Conservation (phyloP, 2,329 filamentous ascomycete genomes). For the Aspergillus calidoustus region DNA sequence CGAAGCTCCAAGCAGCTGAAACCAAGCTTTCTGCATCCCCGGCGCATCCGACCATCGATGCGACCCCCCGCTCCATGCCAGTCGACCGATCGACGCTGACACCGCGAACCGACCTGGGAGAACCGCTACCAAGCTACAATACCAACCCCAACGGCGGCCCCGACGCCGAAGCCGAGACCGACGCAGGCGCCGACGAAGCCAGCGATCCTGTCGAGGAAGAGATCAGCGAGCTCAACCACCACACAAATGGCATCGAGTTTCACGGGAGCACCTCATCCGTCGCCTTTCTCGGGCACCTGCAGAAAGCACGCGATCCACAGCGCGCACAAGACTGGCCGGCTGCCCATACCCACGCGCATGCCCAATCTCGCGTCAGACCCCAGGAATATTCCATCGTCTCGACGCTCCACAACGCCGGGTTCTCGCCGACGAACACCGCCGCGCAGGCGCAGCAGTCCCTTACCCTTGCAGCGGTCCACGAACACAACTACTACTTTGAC, state of each 20-base stretch:
- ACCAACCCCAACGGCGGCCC: not conserved
- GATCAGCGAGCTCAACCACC: slow-evolving; percentile 50
- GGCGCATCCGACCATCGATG: slow-evolving; percentile 19
- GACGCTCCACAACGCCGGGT: slow-evolving; percentile 52
- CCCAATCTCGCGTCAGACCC: slow-evolving; percentile 15
- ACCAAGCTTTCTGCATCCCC: slow-evolving; percentile 24
- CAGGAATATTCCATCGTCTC: slow-evolving; percentile 49
- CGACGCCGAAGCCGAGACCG: not conserved
- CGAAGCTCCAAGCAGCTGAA: slow-evolving; percentile 32
- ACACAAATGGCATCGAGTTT: slow-evolving; percentile 54
- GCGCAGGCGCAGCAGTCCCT: slow-evolving; percentile 23
- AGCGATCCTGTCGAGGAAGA: slow-evolving; percentile 41
- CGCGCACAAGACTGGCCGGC: not conserved
- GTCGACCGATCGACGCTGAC: slow-evolving; percentile 21
- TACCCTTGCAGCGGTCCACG: slow-evolving; percentile 24
- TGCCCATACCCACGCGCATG: not conserved
- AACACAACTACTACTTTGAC: slow-evolving; percentile 47
- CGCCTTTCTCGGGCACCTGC: slow-evolving; percentile 50
- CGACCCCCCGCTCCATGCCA: slow-evolving; percentile 32
- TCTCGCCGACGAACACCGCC: slow-evolving; percentile 38
- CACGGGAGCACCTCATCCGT: slow-evolving; percentile 55
- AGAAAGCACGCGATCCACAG: slow-evolving; percentile 29
- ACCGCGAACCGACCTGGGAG: slow-evolving; percentile 9
- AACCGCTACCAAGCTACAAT: not conserved
- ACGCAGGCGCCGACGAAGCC: slow-evolving; percentile 26